phyloP scores from a whole-genome alignment of 257 asterid genomes.

The Lycium barbarum region DNA sequence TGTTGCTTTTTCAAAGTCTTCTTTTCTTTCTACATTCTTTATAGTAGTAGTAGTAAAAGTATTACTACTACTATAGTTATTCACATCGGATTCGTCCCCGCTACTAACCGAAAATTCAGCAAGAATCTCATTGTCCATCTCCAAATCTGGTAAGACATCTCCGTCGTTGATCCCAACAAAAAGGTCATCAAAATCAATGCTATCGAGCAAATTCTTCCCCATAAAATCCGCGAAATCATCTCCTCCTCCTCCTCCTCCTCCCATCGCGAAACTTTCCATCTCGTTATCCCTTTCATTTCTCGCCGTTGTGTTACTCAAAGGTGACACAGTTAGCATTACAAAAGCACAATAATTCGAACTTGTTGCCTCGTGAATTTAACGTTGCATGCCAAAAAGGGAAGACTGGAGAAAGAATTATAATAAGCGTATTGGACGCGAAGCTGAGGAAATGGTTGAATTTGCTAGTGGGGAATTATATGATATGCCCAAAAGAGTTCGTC shows the following conservation, averaged over 20 bases:
- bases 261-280: slow-evolving; percentile 54
- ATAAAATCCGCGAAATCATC: slow-evolving; percentile 63
- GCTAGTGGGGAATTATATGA: not conserved
- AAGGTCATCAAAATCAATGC: slow-evolving; percentile 81
- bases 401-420: not conserved
- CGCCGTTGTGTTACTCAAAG: slow-evolving; percentile 45
- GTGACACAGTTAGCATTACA: slow-evolving; percentile 76
- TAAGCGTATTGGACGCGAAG: not conserved
- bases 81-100: slow-evolving; percentile 51
- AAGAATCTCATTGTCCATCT: slow-evolving; percentile 73
- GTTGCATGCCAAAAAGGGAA: not conserved
- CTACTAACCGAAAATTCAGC: slow-evolving; percentile 65
- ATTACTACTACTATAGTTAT: slow-evolving; percentile 31
- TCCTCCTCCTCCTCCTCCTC: slow-evolving; percentile 44
- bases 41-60: not conserved
- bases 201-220: slow-evolving; percentile 64
- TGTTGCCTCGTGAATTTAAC: not conserved
- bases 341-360: not conserved
- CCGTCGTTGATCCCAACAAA: slow-evolving; percentile 74
- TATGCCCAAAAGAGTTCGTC: not conserved
- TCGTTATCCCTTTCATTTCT: slow-evolving; percentile 57
- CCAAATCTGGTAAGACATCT: slow-evolving; percentile 73
- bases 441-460: not conserved
- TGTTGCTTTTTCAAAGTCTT: slow-evolving; percentile 36
- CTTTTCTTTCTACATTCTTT: slow-evolving; percentile 41